These are phyloP conservation scores for Pichia pseudocactophila DNA, from an alignment of 805 yeast species.

Conservation along the genomic window DNA sequence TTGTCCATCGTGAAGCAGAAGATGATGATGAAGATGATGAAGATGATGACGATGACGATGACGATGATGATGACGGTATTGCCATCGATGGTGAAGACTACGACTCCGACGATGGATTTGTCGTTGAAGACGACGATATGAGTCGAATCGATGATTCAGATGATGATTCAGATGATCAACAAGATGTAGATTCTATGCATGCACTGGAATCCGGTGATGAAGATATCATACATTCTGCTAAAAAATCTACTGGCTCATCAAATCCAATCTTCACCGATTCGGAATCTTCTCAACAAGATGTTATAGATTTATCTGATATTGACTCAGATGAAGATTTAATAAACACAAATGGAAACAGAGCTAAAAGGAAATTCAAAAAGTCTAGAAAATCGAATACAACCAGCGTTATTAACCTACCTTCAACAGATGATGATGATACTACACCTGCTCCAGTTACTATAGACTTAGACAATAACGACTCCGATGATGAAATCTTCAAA, in stretches of 20 bases:
- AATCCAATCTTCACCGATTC: neutral
- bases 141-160: neutral
- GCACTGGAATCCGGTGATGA: neutral
- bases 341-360: neutral
- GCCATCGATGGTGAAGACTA: neutral
- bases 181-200: neutral
- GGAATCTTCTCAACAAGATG: neutral
- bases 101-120: slow-evolving; percentile 14
- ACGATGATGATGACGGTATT: neutral
- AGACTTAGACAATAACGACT: slow-evolving; percentile 1
- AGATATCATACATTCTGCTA: neutral
- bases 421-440: neutral
- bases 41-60: slow-evolving; percentile 3
- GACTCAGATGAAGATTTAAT: neutral
- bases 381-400: neutral
- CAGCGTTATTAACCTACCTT: too few species aligned
- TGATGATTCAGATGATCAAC: slow-evolving; percentile 1
- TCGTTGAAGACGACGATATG: slow-evolving; percentile 9
- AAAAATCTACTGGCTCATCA: slow-evolving; percentile 1
- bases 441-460: too few species aligned
- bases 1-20: slow-evolving; percentile 2
- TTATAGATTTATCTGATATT: neutral
- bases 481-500: slow-evolving; percentile 1
- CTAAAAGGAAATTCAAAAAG: neutral
- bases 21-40: slow-evolving; percentile 1